phyloP scores from a whole-genome alignment of 2,329 filamentous ascomycete species.

The Chaetomium sp. region DNA sequence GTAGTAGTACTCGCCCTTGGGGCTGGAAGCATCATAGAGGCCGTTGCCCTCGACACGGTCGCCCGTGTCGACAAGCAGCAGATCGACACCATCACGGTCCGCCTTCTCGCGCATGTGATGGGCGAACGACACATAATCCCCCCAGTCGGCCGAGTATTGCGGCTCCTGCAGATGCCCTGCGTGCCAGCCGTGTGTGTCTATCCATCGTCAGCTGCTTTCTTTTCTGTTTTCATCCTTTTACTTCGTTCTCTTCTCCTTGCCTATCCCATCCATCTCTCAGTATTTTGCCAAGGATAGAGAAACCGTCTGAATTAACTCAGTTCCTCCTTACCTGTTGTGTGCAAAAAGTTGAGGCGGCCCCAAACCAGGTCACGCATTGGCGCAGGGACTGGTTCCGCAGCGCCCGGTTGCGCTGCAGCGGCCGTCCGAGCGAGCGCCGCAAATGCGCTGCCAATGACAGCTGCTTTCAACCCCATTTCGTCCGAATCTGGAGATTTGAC shows the following conservation, averaged over 20 bases:
- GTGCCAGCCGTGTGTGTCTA: constrained; percentile 94
- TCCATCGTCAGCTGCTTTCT: background rate
- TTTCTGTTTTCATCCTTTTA: background rate
- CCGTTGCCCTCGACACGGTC: constrained; percentile 92
- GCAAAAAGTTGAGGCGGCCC: constrained; percentile 96
- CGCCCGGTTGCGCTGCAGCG: constrained; percentile 65
- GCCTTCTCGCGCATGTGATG: constrained; percentile 73
- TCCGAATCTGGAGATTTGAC: too few relatives aligned
- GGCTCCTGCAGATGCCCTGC: constrained; percentile 87
- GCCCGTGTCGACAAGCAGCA: constrained; percentile 92
- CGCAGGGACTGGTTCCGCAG: constrained; percentile 68
- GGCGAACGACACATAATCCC: constrained; percentile 92
- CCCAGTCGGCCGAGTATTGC: constrained; percentile 94
- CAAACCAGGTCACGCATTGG: constrained; percentile 80
- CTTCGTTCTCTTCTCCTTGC: too few relatives aligned
- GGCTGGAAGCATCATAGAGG: constrained; percentile 81
- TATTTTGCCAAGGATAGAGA: too few relatives aligned
- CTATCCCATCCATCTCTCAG: too few relatives aligned
- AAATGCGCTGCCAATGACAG: constrained; percentile 31
- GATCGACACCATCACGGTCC: constrained; percentile 70
- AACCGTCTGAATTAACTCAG: background rate
- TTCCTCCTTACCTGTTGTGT: constrained; percentile 51
- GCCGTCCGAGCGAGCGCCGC: constrained; percentile 31
- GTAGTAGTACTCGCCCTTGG: constrained; percentile 83
- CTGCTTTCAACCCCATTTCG: constrained; percentile 10